A percentile compares a stretch with the other conserved stretches of the same genome.
These are phyloP conservation scores for Candida piceae DNA, from an alignment of 805 yeast species.

Conservation along the genomic window DNA sequence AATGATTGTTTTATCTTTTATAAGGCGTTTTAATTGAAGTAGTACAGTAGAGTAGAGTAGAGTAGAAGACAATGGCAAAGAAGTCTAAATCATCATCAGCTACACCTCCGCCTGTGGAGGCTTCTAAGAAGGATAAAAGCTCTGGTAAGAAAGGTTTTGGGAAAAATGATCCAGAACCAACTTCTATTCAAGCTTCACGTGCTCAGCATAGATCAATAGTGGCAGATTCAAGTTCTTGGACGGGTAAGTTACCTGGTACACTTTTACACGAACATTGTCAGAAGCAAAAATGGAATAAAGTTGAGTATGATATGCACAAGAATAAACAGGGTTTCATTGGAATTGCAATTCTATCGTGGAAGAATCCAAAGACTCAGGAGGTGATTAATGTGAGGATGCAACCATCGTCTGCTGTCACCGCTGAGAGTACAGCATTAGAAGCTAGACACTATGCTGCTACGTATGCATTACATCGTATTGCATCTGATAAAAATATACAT, in stretches of 20 bases:
- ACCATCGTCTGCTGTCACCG: conserved; percentile 47
- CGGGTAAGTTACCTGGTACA: conserved; percentile 89
- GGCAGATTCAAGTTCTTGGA: conserved; percentile 76
- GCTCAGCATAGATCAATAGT: conserved; percentile 39
- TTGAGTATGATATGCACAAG: conserved; percentile 64
- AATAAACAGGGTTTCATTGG: conserved; percentile 54
- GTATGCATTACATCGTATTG: conserved; percentile 72
- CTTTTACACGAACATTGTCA: conserved; percentile 83
- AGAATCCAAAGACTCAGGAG: conserved; percentile 79
- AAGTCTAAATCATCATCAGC: neutral
- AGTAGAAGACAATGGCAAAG: no score
- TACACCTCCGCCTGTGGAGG: neutral
- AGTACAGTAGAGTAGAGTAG: no score
- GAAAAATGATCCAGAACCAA: neutral
- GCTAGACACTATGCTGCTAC: conserved; percentile 92
- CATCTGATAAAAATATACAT: conserved; percentile 75
- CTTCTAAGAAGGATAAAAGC: neutral
- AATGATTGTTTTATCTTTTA: no score
- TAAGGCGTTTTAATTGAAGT: no score
- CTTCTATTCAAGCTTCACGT: conserved; percentile 10
- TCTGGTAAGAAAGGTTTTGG: conserved; percentile 19
- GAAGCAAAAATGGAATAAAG: conserved; percentile 84
- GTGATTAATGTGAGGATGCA: conserved; percentile 50
- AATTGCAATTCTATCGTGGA: conserved; percentile 58
- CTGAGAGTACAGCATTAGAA: conserved; percentile 79